Percentiles rank a stretch among this genome's conserved stretches.
phyloP scores from a whole-genome alignment of 768 basidiomycete genomes.

The Phylloporus sp. region DNA sequence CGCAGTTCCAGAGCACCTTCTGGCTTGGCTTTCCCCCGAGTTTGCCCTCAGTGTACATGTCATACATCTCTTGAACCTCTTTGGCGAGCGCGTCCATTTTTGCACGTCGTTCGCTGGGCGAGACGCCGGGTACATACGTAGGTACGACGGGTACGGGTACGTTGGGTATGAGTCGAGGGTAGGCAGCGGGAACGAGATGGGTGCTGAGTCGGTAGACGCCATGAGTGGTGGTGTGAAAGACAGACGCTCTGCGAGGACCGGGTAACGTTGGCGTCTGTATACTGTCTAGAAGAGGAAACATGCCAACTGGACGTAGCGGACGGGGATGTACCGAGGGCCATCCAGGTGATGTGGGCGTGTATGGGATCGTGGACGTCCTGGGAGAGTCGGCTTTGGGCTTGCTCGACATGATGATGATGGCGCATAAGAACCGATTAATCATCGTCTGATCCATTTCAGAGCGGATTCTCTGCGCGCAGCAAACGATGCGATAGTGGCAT shows the following conservation, averaged over 20 bases:
- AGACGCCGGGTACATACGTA: neutral
- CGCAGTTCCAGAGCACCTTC: constrained; percentile 59
- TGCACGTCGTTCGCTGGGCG: constrained; percentile 8
- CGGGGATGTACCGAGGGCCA: constrained; percentile 23
- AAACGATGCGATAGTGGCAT: no score
- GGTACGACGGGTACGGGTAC: constrained; percentile 23
- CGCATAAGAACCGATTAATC: neutral
- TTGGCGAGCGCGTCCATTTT: constrained; percentile 11
- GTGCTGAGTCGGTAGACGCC: constrained; percentile 26
- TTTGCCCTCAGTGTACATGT: constrained; percentile 9
- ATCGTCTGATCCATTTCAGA: no score
- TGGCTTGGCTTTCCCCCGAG: constrained; percentile 16
- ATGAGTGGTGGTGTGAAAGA: constrained; percentile 17
- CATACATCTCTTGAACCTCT: constrained; percentile 17
- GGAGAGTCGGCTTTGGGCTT: neutral
- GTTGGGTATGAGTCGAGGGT: constrained; percentile 24
- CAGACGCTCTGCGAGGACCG: constrained; percentile 11
- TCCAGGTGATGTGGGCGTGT: constrained; percentile 12
- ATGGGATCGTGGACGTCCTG: constrained; percentile 17
- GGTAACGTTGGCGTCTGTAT: constrained; percentile 15
- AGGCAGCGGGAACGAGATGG: constrained; percentile 30
- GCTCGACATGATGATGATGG: neutral
- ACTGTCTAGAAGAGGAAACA: constrained; percentile 8
- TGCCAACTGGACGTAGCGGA: constrained; percentile 8
- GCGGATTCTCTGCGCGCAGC: no score